Evolutionary conservation across 306 rosid genomes (phyloP).

Genomic region (Quercus aquifolioides): DNA sequence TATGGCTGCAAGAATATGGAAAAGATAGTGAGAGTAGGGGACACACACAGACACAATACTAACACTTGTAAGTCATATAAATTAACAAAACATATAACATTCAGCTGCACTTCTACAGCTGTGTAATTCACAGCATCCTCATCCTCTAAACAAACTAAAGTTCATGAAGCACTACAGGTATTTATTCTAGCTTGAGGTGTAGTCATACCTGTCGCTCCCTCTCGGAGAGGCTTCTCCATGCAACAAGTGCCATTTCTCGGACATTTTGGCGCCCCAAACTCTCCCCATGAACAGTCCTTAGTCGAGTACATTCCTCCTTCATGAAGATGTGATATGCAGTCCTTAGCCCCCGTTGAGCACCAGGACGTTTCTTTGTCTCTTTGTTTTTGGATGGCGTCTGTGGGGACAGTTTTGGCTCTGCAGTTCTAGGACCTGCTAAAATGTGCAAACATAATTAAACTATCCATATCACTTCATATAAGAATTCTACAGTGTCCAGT

Average conservation of each 20-base stretch:
- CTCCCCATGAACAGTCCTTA: background rate
- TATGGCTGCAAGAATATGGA: conserved; percentile 17
- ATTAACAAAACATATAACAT: no score
- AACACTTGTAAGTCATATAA: no score
- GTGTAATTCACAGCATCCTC: no score
- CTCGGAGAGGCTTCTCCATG: conserved; percentile 29
- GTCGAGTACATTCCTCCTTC: conserved; percentile 25
- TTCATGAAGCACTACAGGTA: no score
- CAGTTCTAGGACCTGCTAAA: background rate
- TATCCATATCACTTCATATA: no score
- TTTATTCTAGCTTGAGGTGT: background rate
- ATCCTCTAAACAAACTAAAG: no score
- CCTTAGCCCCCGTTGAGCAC: background rate
- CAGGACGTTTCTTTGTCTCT: conserved; percentile 4
- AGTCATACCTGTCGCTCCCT: conserved; percentile 16
- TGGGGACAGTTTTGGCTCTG: conserved; percentile 12
- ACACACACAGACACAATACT: no score
- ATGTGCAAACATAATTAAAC: background rate
- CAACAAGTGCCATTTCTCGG: conserved; percentile 11
- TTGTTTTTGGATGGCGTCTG: conserved; percentile 4
- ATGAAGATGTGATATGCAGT: conserved; percentile 31
- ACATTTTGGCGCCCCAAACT: conserved; percentile 4
- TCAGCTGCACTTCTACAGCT: no score
- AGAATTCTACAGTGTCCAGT: no score
- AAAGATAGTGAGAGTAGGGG: background rate